phyloP scores from a whole-genome alignment of 371 early-diverging fungal genomes.

The Smittium culicis region DNA sequence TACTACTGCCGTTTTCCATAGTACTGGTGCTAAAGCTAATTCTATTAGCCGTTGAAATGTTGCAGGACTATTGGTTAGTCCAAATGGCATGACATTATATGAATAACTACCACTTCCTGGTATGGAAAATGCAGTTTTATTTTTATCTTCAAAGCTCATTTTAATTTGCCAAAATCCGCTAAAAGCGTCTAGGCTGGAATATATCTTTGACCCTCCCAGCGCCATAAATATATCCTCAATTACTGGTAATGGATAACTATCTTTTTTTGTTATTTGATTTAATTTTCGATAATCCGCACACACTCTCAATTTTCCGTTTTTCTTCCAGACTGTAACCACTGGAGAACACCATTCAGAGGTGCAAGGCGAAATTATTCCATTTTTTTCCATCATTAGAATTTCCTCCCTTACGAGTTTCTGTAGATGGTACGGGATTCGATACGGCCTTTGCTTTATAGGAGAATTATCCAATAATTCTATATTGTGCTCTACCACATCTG shows the following conservation, averaged over 20 bases:
- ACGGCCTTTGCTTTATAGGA: not conserved
- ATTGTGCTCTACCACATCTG: conserved; percentile 2
- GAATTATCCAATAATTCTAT: not conserved
- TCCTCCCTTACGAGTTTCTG: not conserved
- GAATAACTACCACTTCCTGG: conserved; percentile 5
- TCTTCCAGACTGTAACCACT: conserved; percentile 42
- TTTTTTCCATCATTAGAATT: not conserved
- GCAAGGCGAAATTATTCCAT: conserved; percentile 3
- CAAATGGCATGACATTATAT: conserved; percentile 3
- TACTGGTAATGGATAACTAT: conserved; percentile 24
- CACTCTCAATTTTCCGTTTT: conserved; percentile 35
- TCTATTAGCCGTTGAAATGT: conserved; percentile 6
- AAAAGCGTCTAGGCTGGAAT: conserved; percentile 22
- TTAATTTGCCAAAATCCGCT: conserved; percentile 31
- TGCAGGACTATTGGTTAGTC: conserved; percentile 3
- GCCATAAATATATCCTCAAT: conserved; percentile 28
- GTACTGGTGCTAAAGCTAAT: not conserved
- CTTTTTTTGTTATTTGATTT: conserved; percentile 31
- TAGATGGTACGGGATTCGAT: conserved; percentile 6
- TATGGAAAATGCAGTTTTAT: conserved; percentile 37
- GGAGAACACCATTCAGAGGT: conserved; percentile 32
- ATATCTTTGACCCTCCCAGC: conserved; percentile 13
- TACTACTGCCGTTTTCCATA: conserved; percentile 16
- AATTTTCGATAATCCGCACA: conserved; percentile 36
- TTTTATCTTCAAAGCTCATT: conserved; percentile 15